These are phyloP conservation scores for Solanum infundibuliforme DNA, from an alignment of 257 asterid species.

Conservation along the genomic window DNA sequence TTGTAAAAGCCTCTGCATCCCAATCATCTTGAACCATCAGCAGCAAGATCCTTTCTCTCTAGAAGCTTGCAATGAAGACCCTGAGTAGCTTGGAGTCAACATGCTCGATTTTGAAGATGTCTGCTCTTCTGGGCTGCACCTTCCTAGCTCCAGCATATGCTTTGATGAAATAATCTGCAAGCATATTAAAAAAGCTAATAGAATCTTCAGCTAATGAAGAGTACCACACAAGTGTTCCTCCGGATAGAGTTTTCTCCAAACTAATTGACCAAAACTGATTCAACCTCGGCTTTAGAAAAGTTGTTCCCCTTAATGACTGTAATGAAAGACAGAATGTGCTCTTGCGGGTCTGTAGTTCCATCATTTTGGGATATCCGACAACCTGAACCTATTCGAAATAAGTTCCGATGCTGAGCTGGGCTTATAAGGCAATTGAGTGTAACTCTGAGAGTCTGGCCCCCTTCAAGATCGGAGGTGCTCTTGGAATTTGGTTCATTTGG, in stretches of 20 bases:
- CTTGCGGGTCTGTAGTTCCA: background rate
- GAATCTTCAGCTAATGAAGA: background rate
- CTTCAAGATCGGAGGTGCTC: background rate
- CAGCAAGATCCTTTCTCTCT: background rate
- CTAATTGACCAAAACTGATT: background rate
- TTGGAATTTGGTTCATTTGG: background rate
- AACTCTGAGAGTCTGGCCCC: background rate
- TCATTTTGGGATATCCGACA: background rate
- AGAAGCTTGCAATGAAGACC: background rate
- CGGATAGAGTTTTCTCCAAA: background rate
- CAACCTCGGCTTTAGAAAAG: background rate
- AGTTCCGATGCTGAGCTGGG: background rate
- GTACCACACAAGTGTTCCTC: background rate
- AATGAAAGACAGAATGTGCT: background rate
- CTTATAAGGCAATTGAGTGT: background rate
- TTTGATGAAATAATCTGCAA: background rate
- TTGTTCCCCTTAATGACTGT: background rate
- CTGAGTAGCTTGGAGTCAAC: background rate
- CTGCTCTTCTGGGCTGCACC: background rate
- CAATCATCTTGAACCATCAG: background rate
- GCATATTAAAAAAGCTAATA: background rate
- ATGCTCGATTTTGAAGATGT: background rate
- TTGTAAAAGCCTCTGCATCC: background rate
- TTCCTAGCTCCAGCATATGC: background rate
- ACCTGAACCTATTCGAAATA: background rate